These are phyloP conservation scores for Musa beccarii DNA, from an alignment of 176 grass and related monocot species.

Conservation along the genomic window DNA sequence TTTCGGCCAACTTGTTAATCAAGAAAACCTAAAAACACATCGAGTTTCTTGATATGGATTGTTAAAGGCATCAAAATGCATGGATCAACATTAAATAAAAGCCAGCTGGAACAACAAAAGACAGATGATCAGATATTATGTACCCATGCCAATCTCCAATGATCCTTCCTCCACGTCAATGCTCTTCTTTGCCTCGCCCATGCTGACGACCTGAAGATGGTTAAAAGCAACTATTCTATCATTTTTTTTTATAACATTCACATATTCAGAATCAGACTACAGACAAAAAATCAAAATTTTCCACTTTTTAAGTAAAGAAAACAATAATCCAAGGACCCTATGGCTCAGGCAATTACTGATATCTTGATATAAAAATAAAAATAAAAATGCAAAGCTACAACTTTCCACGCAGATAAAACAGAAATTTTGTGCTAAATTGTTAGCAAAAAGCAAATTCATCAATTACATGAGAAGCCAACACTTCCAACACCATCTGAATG, in stretches of 20 bases:
- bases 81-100: too few relatives aligned
- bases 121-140: neutral
- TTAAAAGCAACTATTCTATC: neutral
- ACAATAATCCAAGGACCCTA: neutral
- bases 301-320: neutral
- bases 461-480: neutral
- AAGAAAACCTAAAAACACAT: too few relatives aligned
- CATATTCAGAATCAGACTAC: neutral
- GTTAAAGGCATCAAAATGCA: too few relatives aligned
- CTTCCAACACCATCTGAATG: too few relatives aligned
- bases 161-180: slow-evolving; percentile 58
- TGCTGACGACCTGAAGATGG: slow-evolving; percentile 19
- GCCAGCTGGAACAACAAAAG: neutral
- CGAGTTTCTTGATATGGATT: too few relatives aligned
- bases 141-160: slow-evolving; percentile 78
- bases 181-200: slow-evolving; percentile 59
- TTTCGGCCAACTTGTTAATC: too few relatives aligned
- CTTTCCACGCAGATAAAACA: neutral
- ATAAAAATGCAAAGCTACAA: neutral
- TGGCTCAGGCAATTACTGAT: neutral
- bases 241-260: neutral
- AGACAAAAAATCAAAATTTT: neutral
- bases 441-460: neutral
- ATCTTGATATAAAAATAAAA: neutral
- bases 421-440: neutral